Conservation (phyloP, 2,329 filamentous ascomycete genomes). For the Monosporascus sp. region DNA sequence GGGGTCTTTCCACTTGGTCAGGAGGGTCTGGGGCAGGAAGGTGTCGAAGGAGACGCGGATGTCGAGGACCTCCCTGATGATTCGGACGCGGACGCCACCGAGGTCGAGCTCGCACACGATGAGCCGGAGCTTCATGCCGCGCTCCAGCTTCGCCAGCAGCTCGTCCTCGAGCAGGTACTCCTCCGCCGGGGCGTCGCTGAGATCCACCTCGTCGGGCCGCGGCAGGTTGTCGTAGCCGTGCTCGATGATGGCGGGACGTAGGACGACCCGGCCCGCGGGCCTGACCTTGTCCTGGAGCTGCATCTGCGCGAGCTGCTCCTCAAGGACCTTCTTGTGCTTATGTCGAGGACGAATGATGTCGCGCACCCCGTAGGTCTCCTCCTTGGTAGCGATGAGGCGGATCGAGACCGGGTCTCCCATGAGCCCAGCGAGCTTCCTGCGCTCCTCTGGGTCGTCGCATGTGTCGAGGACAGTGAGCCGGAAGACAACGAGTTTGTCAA, state of each 20-base stretch:
- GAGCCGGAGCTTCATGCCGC: constrained; percentile 59
- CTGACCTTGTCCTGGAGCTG: constrained; percentile 22
- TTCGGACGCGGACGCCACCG: constrained; percentile 56
- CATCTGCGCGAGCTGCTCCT: constrained; percentile 10
- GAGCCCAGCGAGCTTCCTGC: constrained; percentile 23
- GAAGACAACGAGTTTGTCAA: constrained; percentile 37
- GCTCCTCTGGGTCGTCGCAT: constrained; percentile 20
- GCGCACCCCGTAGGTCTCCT: constrained; percentile 57
- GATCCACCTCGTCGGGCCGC: constrained; percentile 25
- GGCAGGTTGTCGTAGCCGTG: constrained; percentile 42
- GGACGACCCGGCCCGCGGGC: constrained; percentile 39
- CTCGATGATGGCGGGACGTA: constrained; percentile 41
- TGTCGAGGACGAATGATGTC: constrained; percentile 35
- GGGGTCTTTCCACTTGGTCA: constrained; percentile 61
- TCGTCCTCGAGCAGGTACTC: constrained; percentile 65
- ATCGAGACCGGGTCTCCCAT: constrained; percentile 25
- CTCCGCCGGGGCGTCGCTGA: constrained; percentile 15
- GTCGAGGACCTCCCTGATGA: constrained; percentile 54
- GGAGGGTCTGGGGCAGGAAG: constrained; percentile 63
- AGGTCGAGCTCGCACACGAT: constrained; percentile 51
- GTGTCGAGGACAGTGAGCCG: constrained; percentile 35
- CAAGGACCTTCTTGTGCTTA: constrained; percentile 9
- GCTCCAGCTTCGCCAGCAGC: constrained; percentile 45
- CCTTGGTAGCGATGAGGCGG: constrained; percentile 39
- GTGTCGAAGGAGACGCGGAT: constrained; percentile 59